phyloP scores from a whole-genome alignment of 331 rosid genomes.

The Rosa hybrid region DNA sequence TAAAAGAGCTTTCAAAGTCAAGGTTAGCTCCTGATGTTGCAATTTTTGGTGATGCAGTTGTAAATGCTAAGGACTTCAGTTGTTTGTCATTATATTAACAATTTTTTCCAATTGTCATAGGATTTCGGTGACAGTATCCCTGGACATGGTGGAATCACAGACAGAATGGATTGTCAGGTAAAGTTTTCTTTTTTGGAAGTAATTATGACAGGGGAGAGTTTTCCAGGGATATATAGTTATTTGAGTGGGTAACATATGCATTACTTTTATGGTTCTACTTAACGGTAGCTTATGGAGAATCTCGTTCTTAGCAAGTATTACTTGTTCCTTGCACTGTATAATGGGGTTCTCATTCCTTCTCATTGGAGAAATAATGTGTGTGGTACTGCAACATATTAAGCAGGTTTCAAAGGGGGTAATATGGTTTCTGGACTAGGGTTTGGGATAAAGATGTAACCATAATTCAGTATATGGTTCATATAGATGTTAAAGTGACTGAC shows the following conservation, averaged over 20 bases:
- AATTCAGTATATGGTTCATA: background rate
- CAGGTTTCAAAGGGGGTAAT: background rate
- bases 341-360: background rate
- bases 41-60: slow-evolving; percentile 13
- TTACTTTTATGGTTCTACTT: background rate
- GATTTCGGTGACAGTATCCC: slow-evolving; percentile 99
- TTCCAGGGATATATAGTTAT: background rate
- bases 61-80: slow-evolving; percentile 8
- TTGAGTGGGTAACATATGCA: background rate
- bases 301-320: slow-evolving; percentile 6
- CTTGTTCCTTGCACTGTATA: background rate
- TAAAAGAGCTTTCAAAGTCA: slow-evolving; percentile 95
- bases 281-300: background rate
- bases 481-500: background rate
- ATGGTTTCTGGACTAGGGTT: background rate
- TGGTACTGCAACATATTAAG: background rate
- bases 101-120: slow-evolving; percentile 41
- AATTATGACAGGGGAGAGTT: background rate
- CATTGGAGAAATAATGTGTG: background rate
- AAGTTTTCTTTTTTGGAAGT: background rate
- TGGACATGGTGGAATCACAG: slow-evolving; percentile 98
- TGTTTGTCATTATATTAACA: slow-evolving; percentile 22
- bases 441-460: background rate
- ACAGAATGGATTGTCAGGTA: slow-evolving; percentile 99
- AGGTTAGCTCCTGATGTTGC: slow-evolving; percentile 48